Evolutionary conservation across 371 early-diverging fungal genomes (phyloP).

Genomic region (Funneliformis caledonium): DNA sequence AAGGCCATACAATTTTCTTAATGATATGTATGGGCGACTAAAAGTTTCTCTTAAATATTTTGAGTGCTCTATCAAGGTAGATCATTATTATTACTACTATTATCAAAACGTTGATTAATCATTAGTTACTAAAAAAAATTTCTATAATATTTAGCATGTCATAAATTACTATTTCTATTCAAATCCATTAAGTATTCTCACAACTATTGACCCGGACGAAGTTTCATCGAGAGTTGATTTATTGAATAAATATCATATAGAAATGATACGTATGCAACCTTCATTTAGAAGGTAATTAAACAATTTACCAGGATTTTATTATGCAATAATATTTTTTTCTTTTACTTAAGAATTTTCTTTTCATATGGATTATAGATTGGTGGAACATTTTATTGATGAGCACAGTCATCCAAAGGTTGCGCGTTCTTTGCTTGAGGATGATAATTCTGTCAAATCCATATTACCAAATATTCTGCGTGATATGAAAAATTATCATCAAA

Average conservation of each 20-base stretch:
- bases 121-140: not conserved
- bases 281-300: conserved; percentile 65
- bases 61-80: conserved; percentile 71
- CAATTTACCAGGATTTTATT: not conserved
- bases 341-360: not conserved
- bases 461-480: conserved; percentile 51
- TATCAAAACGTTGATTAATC: not conserved
- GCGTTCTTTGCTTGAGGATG: conserved; percentile 56
- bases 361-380: not conserved
- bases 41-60: conserved; percentile 78
- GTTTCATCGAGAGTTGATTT: conserved; percentile 48
- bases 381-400: not conserved
- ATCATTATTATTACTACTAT: not conserved
- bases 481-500: conserved; percentile 56
- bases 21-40: conserved; percentile 78
- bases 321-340: not conserved
- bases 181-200: conserved; percentile 81
- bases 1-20: conserved; percentile 71
- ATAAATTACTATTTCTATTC: conserved; percentile 87
- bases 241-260: conserved; percentile 56
- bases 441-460: conserved; percentile 53
- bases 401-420: conserved; percentile 52
- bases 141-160: conserved; percentile 57
- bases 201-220: conserved; percentile 43
- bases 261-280: conserved; percentile 73